phyloP scores from a whole-genome alignment of 257 asterid genomes.

The Cynanchum wilfordii region DNA sequence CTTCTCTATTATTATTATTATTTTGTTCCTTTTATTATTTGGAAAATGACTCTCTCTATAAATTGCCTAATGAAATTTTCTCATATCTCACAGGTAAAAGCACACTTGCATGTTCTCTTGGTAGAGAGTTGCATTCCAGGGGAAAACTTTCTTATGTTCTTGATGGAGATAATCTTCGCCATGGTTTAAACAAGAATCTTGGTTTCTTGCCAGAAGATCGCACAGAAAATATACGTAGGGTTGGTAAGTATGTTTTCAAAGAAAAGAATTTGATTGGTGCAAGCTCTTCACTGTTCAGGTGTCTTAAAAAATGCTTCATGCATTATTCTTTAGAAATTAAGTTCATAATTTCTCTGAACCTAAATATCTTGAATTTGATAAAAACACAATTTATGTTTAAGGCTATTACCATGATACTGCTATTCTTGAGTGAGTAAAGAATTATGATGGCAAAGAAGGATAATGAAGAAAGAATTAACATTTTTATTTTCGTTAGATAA shows the following conservation, averaged over 20 bases:
- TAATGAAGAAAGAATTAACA: neutral
- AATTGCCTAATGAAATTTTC: constrained; percentile 5
- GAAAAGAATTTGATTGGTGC: neutral
- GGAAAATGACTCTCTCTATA: neutral
- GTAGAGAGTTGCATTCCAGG: constrained; percentile 69
- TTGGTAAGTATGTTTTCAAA: constrained; percentile 45
- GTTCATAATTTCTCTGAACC: neutral
- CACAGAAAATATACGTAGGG: constrained; percentile 87
- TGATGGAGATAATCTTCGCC: constrained; percentile 95
- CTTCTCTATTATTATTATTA: no score
- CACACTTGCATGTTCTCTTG: constrained; percentile 88
- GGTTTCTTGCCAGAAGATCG: constrained; percentile 86
- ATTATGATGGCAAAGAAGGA: neutral
- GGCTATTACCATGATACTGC: neutral
- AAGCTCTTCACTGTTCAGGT: neutral
- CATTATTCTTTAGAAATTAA: neutral
- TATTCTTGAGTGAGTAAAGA: neutral
- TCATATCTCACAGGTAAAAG: constrained; percentile 60
- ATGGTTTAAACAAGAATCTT: constrained; percentile 86
- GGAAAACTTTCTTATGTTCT: constrained; percentile 92
- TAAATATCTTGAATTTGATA: neutral
- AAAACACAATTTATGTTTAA: neutral
- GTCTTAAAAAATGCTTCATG: neutral
- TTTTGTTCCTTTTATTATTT: no score
- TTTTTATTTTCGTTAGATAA: neutral